Evolutionary conservation across 441 rosid species (phyloP).

Genomic region (Populus hybrid): DNA sequence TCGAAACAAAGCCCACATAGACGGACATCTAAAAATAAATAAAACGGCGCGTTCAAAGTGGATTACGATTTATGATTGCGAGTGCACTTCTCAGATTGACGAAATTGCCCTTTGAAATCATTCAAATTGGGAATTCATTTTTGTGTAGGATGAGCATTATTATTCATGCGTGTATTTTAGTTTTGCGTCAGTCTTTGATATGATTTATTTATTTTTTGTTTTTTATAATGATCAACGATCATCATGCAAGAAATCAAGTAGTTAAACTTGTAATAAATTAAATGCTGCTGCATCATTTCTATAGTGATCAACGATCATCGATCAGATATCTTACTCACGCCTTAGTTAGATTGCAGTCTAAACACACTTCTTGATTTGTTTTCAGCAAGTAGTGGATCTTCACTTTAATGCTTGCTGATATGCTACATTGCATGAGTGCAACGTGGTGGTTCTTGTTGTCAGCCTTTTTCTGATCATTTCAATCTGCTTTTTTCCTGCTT

Average conservation of each 20-base stretch:
- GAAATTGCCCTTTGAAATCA: neutral
- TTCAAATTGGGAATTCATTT: neutral
- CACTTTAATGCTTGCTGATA: neutral
- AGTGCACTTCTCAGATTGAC: constrained; percentile 1
- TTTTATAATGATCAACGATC: no score
- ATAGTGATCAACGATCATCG: neutral
- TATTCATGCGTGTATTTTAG: neutral
- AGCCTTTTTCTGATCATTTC: neutral
- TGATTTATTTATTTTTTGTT: neutral
- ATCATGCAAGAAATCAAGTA: no score
- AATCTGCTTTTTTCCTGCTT: neutral
- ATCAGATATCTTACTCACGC: no score
- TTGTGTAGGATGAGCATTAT: neutral
- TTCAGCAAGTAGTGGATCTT: neutral
- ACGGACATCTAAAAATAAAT: neutral
- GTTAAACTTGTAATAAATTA: no score
- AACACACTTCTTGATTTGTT: neutral
- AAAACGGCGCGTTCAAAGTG: constrained; percentile 3
- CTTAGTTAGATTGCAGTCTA: neutral
- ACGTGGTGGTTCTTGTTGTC: neutral
- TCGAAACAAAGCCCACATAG: neutral
- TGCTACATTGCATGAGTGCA: neutral
- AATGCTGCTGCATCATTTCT: neutral
- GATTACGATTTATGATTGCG: neutral
- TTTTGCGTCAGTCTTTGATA: neutral